These are phyloP conservation scores for Clavispora vitiphila DNA, from an alignment of 805 yeast genomes.

Conservation along the genomic window DNA sequence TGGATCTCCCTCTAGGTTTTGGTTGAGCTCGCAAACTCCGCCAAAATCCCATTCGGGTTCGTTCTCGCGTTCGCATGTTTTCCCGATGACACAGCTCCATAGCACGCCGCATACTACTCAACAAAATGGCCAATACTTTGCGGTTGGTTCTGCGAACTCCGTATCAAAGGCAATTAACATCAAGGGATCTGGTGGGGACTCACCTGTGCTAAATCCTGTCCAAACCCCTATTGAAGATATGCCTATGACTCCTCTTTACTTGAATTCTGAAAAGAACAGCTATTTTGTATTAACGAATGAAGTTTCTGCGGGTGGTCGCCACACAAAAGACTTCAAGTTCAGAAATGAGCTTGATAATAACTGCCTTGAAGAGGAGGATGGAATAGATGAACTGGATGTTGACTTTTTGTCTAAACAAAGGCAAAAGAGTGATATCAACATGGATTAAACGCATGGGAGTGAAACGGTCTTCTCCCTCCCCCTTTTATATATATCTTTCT, in stretches of 20 bases:
- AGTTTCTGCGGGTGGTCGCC: neutral
- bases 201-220: slow-evolving; percentile 37
- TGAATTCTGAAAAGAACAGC: slow-evolving; percentile 9
- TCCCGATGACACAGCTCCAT: neutral
- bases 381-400: neutral
- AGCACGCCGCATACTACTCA: neutral
- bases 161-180: slow-evolving; percentile 9
- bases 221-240: slow-evolving; percentile 39
- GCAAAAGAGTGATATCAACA: neutral
- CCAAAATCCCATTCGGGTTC: slow-evolving; percentile 33
- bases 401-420: neutral
- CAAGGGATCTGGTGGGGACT: slow-evolving; percentile 13
- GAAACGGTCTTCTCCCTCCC: too few relatives aligned
- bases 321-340: neutral
- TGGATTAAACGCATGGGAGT: slow-evolving; percentile 1
- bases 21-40: slow-evolving; percentile 51
- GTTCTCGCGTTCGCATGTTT: slow-evolving; percentile 12
- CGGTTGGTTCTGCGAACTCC: slow-evolving; percentile 3
- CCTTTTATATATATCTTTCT: neutral
- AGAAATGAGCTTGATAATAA: neutral
- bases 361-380: slow-evolving; percentile 2
- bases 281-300: slow-evolving; percentile 9
- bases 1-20: slow-evolving; percentile 53
- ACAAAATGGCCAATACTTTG: too few relatives aligned
- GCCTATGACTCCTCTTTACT: slow-evolving; percentile 40